Evolutionary conservation across 1,284 basidiomycete genomes (phyloP), one percentile per base, ranked within the genome.

Genomic region (Gomphus bonarii): DNA sequence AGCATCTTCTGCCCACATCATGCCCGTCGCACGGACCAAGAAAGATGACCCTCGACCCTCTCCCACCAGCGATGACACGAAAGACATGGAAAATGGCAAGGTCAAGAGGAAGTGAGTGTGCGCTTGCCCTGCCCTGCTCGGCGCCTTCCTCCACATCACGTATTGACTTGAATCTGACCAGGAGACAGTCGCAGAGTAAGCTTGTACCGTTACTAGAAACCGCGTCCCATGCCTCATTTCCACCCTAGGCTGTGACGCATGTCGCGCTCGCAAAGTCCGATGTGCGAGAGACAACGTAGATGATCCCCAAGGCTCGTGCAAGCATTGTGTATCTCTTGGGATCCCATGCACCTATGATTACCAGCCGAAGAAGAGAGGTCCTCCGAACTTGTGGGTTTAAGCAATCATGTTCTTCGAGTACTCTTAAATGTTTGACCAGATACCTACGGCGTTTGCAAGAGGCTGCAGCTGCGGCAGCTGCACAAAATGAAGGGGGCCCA

Each of bases 311-410:
- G 80, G 81, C 62, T 77, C 83, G 22, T 88, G 88, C 84, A 88
- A 88, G 64, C 89, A 91, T 66, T 93, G 89, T 68, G 76, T 84
- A 63, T 80, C 88, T 1, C 81, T 93, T 46, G 85, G 82, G 36
- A 87, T 92, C 57, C 79, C 84, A 12, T 93, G 90, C 68, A 92
- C 89, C 0, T 94, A 92, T 65, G 87, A 92, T 65, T 93, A 93
- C 68, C 88, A 89, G 69, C 91, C 91, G 16, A 92, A 91, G 76
- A 93, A 93, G 70, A 77, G 91, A 58, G 91, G 91, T 0, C 91
- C 91, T 3, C 91, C 90, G 1, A 93, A 93, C 69, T 74, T 92
- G 88, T 92, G 68, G 71, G 82, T 74, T 25, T 49, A 20, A 47
- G 16, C 25, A 25, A 43, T 18, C 35, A 50, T 16, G 1, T n/a